These are phyloP conservation scores for Apiospora saccharicola DNA, from an alignment of 2,329 filamentous ascomycete species.

Conservation along the genomic window DNA sequence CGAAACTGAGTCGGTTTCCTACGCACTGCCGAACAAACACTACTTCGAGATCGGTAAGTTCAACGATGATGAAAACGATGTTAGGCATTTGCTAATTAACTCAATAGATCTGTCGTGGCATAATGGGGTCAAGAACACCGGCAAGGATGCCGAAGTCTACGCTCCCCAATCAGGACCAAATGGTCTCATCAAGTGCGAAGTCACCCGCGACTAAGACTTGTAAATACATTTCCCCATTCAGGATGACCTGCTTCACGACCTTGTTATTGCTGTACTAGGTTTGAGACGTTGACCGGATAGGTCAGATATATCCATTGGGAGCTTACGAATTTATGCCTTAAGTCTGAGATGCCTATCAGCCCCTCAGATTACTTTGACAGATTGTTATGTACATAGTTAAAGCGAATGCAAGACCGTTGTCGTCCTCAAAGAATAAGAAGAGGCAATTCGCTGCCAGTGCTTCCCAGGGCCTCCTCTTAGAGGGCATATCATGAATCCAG, in stretches of 20 bases:
- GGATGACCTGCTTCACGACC: neutral
- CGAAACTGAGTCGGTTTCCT: conserved; percentile 75
- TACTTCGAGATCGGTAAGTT: conserved; percentile 94
- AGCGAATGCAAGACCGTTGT: neutral
- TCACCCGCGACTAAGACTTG: conserved; percentile 59
- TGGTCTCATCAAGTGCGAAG: conserved; percentile 93
- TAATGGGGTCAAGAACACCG: conserved; percentile 93
- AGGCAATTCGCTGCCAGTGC: neutral
- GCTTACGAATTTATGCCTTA: conserved; percentile 9
- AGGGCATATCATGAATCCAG: neutral
- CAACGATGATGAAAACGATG: neutral
- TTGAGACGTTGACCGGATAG: neutral
- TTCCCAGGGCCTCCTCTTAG: neutral
- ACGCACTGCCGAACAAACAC: conserved; percentile 95
- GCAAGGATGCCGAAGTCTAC: conserved; percentile 94
- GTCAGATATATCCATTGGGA: neutral
- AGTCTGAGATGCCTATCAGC: neutral
- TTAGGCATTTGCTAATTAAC: conserved; percentile 2
- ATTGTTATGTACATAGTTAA: neutral
- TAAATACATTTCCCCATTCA: neutral
- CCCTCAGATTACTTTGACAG: neutral
- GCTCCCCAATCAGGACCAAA: conserved; percentile 93
- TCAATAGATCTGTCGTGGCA: conserved; percentile 88
- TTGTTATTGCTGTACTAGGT: neutral
- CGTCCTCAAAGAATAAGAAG: neutral